Conservation (phyloP, 1,284 basidiomycete genomes). For the Puccinia triticina region DNA sequence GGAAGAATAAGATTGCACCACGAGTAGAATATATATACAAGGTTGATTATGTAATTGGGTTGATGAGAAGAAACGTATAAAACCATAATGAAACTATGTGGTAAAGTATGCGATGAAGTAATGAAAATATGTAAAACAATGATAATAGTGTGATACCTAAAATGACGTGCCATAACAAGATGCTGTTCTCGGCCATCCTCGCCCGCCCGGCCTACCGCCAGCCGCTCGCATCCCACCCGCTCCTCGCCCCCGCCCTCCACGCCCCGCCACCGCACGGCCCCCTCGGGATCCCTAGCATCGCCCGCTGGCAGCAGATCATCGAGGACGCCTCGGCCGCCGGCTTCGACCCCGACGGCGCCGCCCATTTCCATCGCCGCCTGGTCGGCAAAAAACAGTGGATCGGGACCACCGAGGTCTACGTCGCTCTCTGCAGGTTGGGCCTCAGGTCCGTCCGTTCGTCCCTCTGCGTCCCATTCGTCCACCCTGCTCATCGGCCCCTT, state of each 20-base stretch:
- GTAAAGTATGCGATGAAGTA: too few relatives aligned
- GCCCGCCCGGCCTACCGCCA: slow-evolving; percentile 52
- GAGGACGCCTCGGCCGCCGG: slow-evolving; percentile 56
- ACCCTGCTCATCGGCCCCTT: background rate
- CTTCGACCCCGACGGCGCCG: slow-evolving; percentile 55
- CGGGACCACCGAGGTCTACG: slow-evolving; percentile 58
- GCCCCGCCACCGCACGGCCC: background rate
- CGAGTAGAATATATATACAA: too few relatives aligned
- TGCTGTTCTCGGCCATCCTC: slow-evolving; percentile 55
- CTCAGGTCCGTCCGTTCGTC: slow-evolving; percentile 53
- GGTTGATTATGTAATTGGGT: too few relatives aligned
- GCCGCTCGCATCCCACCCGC: background rate
- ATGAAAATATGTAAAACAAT: too few relatives aligned
- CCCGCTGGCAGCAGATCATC: slow-evolving; percentile 54
- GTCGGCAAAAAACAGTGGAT: slow-evolving; percentile 56
- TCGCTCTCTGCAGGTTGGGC: slow-evolving; percentile 55
- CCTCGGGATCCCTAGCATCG: slow-evolving; percentile 54
- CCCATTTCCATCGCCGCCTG: slow-evolving; percentile 55
- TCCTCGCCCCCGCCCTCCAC: background rate
- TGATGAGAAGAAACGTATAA: too few relatives aligned
- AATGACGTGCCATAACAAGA: slow-evolving; percentile 58
- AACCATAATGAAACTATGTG: too few relatives aligned
- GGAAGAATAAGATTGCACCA: too few relatives aligned
- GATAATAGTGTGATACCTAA: too few relatives aligned
- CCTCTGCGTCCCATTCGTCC: background rate